phyloP scores from a whole-genome alignment of 805 yeast species.

The Lipomyces yamadae region DNA sequence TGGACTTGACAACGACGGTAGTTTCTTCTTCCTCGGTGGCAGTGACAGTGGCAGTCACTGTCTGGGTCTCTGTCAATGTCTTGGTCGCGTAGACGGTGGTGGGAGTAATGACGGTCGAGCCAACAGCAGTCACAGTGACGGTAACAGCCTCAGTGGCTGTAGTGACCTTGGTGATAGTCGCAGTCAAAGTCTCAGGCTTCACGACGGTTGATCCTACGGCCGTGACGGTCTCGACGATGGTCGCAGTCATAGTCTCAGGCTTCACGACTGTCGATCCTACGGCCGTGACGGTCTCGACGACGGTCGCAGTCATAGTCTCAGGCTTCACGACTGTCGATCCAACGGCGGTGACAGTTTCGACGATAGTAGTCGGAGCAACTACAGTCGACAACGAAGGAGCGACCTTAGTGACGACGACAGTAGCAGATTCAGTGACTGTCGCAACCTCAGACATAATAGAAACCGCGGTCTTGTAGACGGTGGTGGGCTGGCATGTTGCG shows the following conservation, averaged over 20 bases:
- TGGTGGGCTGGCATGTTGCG: constrained; percentile 24
- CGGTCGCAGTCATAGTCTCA: no score
- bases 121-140: constrained; percentile 32
- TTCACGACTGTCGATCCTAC: no score
- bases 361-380: constrained; percentile 13
- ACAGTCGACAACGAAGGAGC: constrained; percentile 8
- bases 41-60: constrained; percentile 25
- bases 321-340: no score
- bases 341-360: constrained; percentile 30
- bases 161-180: constrained; percentile 25
- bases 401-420: constrained; percentile 12
- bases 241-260: no score
- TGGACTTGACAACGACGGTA: constrained; percentile 20
- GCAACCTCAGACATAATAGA: background rate
- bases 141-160: constrained; percentile 24
- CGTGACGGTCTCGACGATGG: no score
- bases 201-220: constrained; percentile 23
- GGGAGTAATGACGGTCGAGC: constrained; percentile 29
- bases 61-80: constrained; percentile 27
- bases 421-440: constrained; percentile 11
- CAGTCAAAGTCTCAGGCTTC: constrained; percentile 18
- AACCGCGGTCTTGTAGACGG: constrained; percentile 19
- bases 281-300: no score
- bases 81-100: constrained; percentile 29
- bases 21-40: constrained; percentile 22